These are phyloP conservation scores for Sisymbrium altissimum DNA, from an alignment of 345 rosid genomes.

Conservation along the genomic window DNA sequence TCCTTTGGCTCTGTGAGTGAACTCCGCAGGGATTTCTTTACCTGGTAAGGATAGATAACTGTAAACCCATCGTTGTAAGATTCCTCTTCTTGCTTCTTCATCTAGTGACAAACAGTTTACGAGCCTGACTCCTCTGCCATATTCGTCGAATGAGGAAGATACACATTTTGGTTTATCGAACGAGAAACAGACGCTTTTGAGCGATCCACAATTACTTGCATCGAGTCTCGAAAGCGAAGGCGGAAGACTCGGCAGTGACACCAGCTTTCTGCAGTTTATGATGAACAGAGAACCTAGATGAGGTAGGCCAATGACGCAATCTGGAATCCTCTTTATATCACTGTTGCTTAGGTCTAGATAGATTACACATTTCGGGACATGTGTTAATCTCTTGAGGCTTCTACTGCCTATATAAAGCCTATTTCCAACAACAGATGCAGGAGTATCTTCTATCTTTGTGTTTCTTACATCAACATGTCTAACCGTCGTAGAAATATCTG, in stretches of 20 bases:
- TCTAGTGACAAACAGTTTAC: neutral
- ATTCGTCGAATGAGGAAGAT: neutral
- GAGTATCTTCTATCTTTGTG: neutral
- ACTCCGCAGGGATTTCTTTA: neutral
- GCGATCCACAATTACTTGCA: neutral
- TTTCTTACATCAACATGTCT: neutral
- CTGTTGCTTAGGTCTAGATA: neutral
- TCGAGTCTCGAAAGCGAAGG: neutral
- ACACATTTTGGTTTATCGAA: neutral
- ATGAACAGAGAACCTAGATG: neutral
- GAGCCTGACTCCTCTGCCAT: neutral
- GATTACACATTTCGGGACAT: neutral
- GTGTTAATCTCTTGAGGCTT: neutral
- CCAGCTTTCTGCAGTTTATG: neutral
- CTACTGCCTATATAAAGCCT: neutral
- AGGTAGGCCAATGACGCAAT: neutral
- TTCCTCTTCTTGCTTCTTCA: neutral
- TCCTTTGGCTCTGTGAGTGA: neutral
- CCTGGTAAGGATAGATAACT: neutral
- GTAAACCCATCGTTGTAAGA: neutral
- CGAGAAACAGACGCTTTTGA: neutral
- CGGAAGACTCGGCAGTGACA: neutral
- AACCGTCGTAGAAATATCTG: neutral
- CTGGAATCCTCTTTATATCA: neutral
- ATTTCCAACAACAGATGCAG: neutral